Conservation (phyloP, 2,329 filamentous ascomycete genomes). For the Fusarium pseudograminearum region DNA sequence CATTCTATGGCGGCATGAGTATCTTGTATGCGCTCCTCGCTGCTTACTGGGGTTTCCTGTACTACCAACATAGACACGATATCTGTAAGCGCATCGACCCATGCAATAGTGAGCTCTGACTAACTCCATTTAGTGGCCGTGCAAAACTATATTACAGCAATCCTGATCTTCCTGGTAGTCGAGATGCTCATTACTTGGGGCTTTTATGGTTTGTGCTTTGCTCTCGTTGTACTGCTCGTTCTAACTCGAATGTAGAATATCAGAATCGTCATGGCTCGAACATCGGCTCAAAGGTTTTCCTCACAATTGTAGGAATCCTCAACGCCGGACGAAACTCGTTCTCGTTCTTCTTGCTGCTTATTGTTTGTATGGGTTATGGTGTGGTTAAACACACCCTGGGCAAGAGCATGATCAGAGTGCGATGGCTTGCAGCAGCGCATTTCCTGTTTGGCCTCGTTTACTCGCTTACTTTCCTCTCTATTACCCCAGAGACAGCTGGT, state of each 20-base stretch:
- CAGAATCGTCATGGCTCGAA: conserved; percentile 91
- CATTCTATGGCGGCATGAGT: conserved; percentile 94
- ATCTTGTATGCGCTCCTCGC: conserved; percentile 92
- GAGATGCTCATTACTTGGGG: conserved; percentile 99
- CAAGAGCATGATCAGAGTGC: conserved; percentile 93
- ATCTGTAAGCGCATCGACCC: conserved; percentile 71
- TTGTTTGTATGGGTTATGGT: conserved; percentile 99
- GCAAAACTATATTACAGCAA: conserved; percentile 99
- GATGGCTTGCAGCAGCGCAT: conserved; percentile 89
- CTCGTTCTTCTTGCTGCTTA: conserved; percentile 96
- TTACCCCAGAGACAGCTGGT: conserved; percentile 88
- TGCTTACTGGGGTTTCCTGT: conserved; percentile 90
- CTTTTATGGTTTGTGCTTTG: conserved; percentile 79
- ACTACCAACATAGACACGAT: conserved; percentile 92
- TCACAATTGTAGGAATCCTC: conserved; percentile 91
- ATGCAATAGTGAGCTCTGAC: background rate
- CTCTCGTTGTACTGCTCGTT: background rate
- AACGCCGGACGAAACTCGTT: conserved; percentile 97
- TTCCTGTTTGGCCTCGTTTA: conserved; percentile 97
- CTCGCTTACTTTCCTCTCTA: conserved; percentile 86
- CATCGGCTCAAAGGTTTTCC: conserved; percentile 82
- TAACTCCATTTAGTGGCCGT: conserved; percentile 75
- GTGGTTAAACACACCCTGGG: conserved; percentile 95
- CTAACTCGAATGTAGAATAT: conserved; percentile 73
- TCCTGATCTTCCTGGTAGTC: conserved; percentile 90